Base-by-base conservation (phyloP, 208 protist species). In the Plasmodiophora brassicae region DNA sequence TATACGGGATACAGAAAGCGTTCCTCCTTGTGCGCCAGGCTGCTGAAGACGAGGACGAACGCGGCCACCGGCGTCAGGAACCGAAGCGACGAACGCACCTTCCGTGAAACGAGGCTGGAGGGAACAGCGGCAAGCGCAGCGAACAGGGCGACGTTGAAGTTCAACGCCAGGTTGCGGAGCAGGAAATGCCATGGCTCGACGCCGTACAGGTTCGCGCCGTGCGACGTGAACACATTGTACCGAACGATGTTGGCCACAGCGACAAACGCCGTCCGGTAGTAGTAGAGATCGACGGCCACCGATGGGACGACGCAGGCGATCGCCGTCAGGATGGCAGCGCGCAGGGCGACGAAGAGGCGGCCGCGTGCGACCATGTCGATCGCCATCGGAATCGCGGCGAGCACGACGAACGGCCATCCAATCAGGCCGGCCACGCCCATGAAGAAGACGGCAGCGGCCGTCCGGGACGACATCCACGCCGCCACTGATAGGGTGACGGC, bases 1-100 rank as follows among this genome's bases (percentile, higher is more conserved):
- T 97, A 98, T 1, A 95, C 92, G 0, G 95, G 93, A 44, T 94
- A 93, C 90, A 98, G 92, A 90, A 98, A 98, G 43, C 87, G 87
- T 53, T 90, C 85, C 65, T 90, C 84, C 78, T 90, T 90, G 88
- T 90, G 88, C 32, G 88, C 46, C 38, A 88, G 0, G 0, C 5
- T 1, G 0, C n/a, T 46, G 85, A 85, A 90, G 39, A 90, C 57
- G 28, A 25, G 45, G 35, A 88, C 1, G 50, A 65, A 90, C 0
- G 60, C 14, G 1, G 38, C 32, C 14, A 20, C 22, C 22, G 71
- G 71, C 45, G 20, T 25, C 22, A 84, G 22, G 25, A 46, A 71
- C 14, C 14, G 14, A 38, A 84, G 14, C 71, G 45, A n/a, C 71
- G 50, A 25, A 28, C 20, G 25, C 25, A 57, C 50, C 50, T 28